These are phyloP conservation scores for Anacardium occidentale DNA, from an alignment of 345 rosid species.

Conservation along the genomic window DNA sequence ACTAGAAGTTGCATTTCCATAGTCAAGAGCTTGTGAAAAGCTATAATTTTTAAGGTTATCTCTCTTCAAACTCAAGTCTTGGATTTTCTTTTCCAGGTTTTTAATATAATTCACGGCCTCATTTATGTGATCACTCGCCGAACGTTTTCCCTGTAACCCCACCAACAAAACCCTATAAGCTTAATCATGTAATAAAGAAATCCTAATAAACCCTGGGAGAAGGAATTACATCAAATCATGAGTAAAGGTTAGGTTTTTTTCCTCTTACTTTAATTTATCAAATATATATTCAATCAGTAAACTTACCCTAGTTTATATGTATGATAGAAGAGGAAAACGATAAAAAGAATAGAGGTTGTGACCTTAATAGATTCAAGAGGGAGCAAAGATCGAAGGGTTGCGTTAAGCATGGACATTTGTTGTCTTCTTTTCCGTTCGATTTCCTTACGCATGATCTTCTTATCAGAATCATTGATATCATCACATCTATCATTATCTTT, in stretches of 20 bases:
- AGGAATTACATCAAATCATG: neutral
- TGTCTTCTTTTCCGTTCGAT: slow-evolving; percentile 51
- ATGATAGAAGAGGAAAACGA: neutral
- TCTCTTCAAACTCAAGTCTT: slow-evolving; percentile 34
- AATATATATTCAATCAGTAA: neutral
- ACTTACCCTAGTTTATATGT: neutral
- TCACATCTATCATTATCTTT: slow-evolving; percentile 1
- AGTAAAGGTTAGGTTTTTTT: neutral
- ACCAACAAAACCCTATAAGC: slow-evolving; percentile 20
- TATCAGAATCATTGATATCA: neutral
- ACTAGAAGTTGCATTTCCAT: neutral
- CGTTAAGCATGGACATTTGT: slow-evolving; percentile 40
- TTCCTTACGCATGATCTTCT: slow-evolving; percentile 40
- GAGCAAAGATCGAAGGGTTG: slow-evolving; percentile 45
- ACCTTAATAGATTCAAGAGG: slow-evolving; percentile 49
- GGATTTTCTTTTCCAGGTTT: slow-evolving; percentile 28
- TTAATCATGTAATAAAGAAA: slow-evolving; percentile 1
- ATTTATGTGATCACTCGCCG: slow-evolving; percentile 40
- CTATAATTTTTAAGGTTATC: slow-evolving; percentile 29
- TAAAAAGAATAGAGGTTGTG: neutral
- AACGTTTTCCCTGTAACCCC: slow-evolving; percentile 50
- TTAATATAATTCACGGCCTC: slow-evolving; percentile 48
- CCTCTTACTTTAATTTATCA: neutral
- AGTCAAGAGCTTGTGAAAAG: neutral
- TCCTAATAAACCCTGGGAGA: no score